Base-by-base conservation (phyloP, 2,329 filamentous ascomycete species). In the Thelonectria blattea region DNA sequence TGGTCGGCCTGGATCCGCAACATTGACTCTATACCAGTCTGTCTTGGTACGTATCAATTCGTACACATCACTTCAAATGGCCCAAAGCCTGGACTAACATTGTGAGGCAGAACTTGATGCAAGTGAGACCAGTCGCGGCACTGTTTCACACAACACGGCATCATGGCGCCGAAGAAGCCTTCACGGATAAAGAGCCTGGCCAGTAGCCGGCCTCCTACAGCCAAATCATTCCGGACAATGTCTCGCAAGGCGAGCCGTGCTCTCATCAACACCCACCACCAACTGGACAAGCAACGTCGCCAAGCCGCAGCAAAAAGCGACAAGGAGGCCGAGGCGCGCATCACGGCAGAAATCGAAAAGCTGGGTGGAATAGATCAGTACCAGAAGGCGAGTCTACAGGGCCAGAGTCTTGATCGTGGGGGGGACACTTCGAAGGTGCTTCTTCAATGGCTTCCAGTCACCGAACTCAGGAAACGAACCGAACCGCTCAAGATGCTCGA, bases 401-500 rank as follows among this genome's bases (percentile, higher is more conserved):
- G 88, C 14, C 88, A 91, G 71, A 83, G 85, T 52, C 80, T 80
- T 58, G 87, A 89, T 67, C 82, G 88, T 52, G 88, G 88, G 22
- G 88, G 88, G 15, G 88, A 91, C 73, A 90, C 86, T 53, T 90
- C 87, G 14, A 83, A 78, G 60, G 75, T 89, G 11, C 77, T 91
- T 34, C 82, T 90, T 71, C 81, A 88, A 61, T 90, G 88, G 88
- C 77, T 90, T 7, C 73, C 75, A 1, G 55, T 71, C 17, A 37
- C 60, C 11, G 67, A 72, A 4, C 65, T 78, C 45, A 74, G 67
- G 54, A 61, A 63, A 24, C 56, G 63, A 4, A 22, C 56, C 12
- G 60, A 60, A 8, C 70, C 71, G 5, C 75, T 92, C 41, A 85
- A 82, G 18, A 87, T 98, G 79, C 86, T 99, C 7, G 95, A 99